Percentiles rank a stretch among this genome's conserved stretches.
Conservation (phyloP, 1,284 basidiomycete species). For the Ceratobasidium sp. region DNA sequence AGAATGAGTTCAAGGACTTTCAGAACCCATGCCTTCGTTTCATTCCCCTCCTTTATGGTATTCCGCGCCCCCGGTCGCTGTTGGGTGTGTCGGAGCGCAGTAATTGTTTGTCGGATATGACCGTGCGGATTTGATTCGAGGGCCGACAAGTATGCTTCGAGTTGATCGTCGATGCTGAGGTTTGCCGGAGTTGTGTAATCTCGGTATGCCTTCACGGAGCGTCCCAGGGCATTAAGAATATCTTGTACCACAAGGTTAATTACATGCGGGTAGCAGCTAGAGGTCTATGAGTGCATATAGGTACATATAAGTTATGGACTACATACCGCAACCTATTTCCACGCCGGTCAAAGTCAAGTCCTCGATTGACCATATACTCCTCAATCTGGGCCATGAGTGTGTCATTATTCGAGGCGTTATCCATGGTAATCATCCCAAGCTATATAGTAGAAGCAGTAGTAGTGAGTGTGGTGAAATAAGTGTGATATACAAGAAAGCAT, state of each 20-base stretch:
- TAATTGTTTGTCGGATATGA: background rate
- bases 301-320: background rate
- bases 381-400: slow-evolving; percentile 33
- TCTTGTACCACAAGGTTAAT: slow-evolving; percentile 43
- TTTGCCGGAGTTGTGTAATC: background rate
- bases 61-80: slow-evolving; percentile 27
- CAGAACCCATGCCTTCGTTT: background rate
- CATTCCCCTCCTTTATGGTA: slow-evolving; percentile 12
- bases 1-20: slow-evolving; percentile 26
- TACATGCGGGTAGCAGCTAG: slow-evolving; percentile 48
- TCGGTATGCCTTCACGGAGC: background rate
- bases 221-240: slow-evolving; percentile 10
- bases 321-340: slow-evolving; percentile 42
- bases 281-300: background rate
- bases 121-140: slow-evolving; percentile 10
- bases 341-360: slow-evolving; percentile 18
- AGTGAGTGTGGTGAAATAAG: background rate
- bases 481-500: background rate
- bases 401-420: slow-evolving; percentile 48
- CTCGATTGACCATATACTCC: background rate
- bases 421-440: slow-evolving; percentile 44
- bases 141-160: background rate
- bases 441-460: background rate
- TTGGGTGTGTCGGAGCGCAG: slow-evolving; percentile 26
- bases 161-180: background rate